Evolutionary conservation across 2,329 filamentous ascomycete genomes (phyloP).

Genomic region (Monosporascus sp.): DNA sequence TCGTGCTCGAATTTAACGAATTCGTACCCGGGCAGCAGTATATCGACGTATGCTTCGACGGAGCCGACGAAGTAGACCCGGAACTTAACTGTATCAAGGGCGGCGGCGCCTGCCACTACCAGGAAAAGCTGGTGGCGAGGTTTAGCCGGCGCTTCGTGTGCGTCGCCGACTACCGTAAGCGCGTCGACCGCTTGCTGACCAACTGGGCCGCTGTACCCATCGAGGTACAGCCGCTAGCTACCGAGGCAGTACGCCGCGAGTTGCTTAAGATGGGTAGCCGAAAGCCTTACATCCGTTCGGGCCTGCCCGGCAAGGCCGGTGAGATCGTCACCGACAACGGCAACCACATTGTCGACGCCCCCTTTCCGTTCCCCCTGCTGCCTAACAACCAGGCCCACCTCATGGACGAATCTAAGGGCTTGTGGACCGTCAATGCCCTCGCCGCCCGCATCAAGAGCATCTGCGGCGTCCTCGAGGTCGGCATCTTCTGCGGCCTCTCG

Average conservation of each 20-base stretch:
- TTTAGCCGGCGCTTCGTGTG: conserved; percentile 81
- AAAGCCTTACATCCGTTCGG: conserved; percentile 66
- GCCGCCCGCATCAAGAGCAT: conserved; percentile 72
- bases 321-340: conserved; percentile 77
- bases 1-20: conserved; percentile 48
- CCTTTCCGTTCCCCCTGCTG: conserved; percentile 65
- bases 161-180: conserved; percentile 89
- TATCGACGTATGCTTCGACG: conserved; percentile 91
- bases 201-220: conserved; percentile 84
- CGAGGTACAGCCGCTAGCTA: conserved; percentile 84
- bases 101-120: conserved; percentile 93
- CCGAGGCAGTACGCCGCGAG: conserved; percentile 68
- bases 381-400: conserved; percentile 39
- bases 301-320: conserved; percentile 71
- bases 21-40: conserved; percentile 41
- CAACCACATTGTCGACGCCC: conserved; percentile 88
- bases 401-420: conserved; percentile 55
- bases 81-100: conserved; percentile 97
- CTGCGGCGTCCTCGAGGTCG: conserved; percentile 85
- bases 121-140: conserved; percentile 92
- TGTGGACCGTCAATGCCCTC: conserved; percentile 76
- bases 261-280: conserved; percentile 69
- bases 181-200: conserved; percentile 67
- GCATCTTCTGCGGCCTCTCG: conserved; percentile 80
- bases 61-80: conserved; percentile 92